Base-by-base conservation (phyloP, 441 rosid genomes). In the Kokia cookei region DNA sequence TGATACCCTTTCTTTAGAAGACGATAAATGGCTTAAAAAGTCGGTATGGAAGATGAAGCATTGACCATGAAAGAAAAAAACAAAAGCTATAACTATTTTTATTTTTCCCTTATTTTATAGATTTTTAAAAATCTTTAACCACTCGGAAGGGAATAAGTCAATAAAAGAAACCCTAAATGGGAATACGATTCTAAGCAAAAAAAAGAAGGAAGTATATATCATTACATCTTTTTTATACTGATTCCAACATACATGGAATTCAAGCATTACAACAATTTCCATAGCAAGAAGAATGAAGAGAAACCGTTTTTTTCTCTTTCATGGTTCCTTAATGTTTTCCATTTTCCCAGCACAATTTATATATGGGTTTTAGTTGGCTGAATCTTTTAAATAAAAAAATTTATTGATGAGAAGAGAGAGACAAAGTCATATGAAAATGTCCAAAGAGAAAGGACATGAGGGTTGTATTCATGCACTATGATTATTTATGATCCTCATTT, bases 361-460 rank as follows among this genome's bases (percentile, higher is more conserved):
- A 19, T 32, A 8, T 35, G 1, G 10, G 47, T 47, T 47, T 47
- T 67, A 48, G 3, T 68, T 68, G 10, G 60, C 45, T 54, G 48
- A 37, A 29, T 27, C n/a, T 12, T 26, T 69, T 54, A 19, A 22
- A 50, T 12, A n/a, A 45, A 43, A 0, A 29, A 61, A 50, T 42
- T 42, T 10, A 63, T 47, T 59, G 59, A 15, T 24, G n/a, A 60
- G 15, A 51, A 22, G 59, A 29, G 22, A 27, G 67, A 71, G 67
- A 76, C 78, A 72, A 10, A 3, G 26, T 1, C 79, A 55, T 65
- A 72, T 60, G 73, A 69, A 54, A 53, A 61, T 40, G 68, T 75
- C 75, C 78, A 76, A 69, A 65, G 45, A 60, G 7, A 17, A 13
- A 65, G 71, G 26, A 65, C 43, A 59, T 0, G 43, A n/a, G 5